These are phyloP conservation scores for Limnomonas spitsbergensis DNA, from an alignment of 139 green algal genomes.

Conservation along the genomic window DNA sequence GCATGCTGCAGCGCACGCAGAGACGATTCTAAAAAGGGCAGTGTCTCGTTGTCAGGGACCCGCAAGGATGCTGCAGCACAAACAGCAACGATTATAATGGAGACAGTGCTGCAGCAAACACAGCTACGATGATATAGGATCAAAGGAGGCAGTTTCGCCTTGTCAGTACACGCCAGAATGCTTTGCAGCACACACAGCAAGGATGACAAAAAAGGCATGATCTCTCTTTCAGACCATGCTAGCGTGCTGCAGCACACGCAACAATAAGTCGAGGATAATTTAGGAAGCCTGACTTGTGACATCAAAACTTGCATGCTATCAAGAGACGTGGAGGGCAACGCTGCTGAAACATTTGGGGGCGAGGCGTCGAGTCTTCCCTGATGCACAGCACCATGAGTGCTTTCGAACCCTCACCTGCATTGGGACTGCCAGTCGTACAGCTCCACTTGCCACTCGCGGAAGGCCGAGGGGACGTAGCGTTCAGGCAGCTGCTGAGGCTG, in stretches of 20 bases:
- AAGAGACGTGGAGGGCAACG: not conserved
- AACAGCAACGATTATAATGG: no score
- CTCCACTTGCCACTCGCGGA: conserved; percentile 48
- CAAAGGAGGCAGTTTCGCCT: not conserved
- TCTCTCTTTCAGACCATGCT: no score
- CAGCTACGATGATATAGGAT: not conserved
- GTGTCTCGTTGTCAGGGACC: no score
- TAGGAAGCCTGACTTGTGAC: no score
- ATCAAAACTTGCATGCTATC: not conserved
- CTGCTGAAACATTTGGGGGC: no score
- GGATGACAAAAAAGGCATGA: no score
- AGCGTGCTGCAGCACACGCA: no score
- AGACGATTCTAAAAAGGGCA: no score
- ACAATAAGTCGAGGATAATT: no score
- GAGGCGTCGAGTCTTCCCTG: not conserved
- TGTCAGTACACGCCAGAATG: conserved; percentile 8
- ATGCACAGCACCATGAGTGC: not conserved
- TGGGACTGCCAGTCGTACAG: conserved; percentile 75
- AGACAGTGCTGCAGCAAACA: not conserved
- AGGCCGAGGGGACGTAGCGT: conserved; percentile 12
- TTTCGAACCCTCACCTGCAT: conserved; percentile 46
- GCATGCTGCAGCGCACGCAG: no score
- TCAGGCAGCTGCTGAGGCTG: not conserved
- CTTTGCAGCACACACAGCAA: no score
- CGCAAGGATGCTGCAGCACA: no score